Evolutionary conservation across 2,329 filamentous ascomycete species (phyloP).

Genomic region (Trichoderma aggressivum): DNA sequence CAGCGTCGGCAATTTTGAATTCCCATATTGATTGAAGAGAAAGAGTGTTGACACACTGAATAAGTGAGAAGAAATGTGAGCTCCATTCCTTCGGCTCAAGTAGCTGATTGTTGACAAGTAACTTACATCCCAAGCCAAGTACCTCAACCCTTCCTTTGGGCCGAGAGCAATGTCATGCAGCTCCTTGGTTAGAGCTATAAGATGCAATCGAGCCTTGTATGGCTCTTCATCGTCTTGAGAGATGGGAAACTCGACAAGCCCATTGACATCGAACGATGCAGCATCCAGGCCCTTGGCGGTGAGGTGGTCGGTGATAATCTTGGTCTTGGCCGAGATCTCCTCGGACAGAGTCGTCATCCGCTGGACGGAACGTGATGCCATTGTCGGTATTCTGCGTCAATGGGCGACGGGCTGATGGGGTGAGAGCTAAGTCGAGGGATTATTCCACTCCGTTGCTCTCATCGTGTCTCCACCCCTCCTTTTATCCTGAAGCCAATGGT

Average conservation of each 20-base stretch:
- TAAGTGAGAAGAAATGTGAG: background rate
- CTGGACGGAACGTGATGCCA: slow-evolving; percentile 15
- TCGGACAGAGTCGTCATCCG: slow-evolving; percentile 13
- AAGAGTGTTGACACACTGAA: slow-evolving; percentile 25
- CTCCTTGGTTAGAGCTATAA: slow-evolving; percentile 28
- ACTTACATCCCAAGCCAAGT: slow-evolving; percentile 29
- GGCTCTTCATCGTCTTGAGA: slow-evolving; percentile 10
- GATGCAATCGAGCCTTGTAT: slow-evolving; percentile 13
- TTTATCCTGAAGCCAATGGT: slow-evolving; percentile 5
- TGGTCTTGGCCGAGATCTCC: slow-evolving; percentile 12
- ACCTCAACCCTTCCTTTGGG: slow-evolving; percentile 25
- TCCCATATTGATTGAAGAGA: slow-evolving; percentile 31
- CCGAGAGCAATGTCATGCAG: slow-evolving; percentile 28
- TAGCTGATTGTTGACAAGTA: background rate
- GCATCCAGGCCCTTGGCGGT: slow-evolving; percentile 14
- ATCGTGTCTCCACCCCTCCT: background rate
- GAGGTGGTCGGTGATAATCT: slow-evolving; percentile 18
- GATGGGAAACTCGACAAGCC: slow-evolving; percentile 19
- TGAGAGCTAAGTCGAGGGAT: slow-evolving; percentile 5
- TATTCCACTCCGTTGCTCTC: background rate
- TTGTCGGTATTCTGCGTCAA: background rate
- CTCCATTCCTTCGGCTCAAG: background rate
- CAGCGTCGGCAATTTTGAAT: slow-evolving; percentile 29
- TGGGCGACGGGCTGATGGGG: background rate
- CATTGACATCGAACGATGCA: slow-evolving; percentile 18